Evolutionary conservation across 2,329 filamentous ascomycete species (phyloP), one percentile per base, ranked within the genome.

Genomic region (Pseudocercospora cruenta): DNA sequence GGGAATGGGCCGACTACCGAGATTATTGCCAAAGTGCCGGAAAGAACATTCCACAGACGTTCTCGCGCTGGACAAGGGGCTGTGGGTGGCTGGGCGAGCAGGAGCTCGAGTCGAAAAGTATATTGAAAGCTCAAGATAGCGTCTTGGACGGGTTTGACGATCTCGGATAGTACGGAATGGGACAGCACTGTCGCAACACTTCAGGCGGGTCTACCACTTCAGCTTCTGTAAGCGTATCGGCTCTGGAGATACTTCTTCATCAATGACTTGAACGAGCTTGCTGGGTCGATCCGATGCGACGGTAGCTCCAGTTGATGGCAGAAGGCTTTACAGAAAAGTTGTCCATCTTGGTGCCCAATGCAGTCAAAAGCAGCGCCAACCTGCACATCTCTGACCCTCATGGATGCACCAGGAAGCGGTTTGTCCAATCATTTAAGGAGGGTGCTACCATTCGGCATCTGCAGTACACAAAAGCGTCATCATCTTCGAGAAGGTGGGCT

Each of bases 1-100:
- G 19, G 39, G 57, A 59, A 22, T 45, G 33, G 57, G 19, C 19
- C 16, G 57, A 45, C n/a, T 59, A 59, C 57, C 36, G 39, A 47
- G 33, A 26, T 24, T 59, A 59, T 26, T 59, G 57, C 21, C 19
- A 59, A 36, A 59, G 36, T 26, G 57, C 36, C n/a, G 31, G 33
- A 43, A 21, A 47, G 21, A 47, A 21, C 19, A 59, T 45, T 22
- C 33, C 57, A 43, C 57, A 36, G 36, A 59, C 26, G 36, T 59
- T 59, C 22, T 33, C 51, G 22, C 21, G 24, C 22, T 55, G 51
- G 51, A 55, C 19, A 33, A 55, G 26, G 26, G 51, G 51, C 16
- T 16, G 22, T 31, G 51, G 51, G 16, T 55, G 51, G 51, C 51
- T 55, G 22, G 21, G 51, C 24, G 51, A 55, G 26, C 51, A 31